These are phyloP conservation scores for Saccharum hybrid DNA, from an alignment of 202 grass and related monocot genomes.

Conservation along the genomic window DNA sequence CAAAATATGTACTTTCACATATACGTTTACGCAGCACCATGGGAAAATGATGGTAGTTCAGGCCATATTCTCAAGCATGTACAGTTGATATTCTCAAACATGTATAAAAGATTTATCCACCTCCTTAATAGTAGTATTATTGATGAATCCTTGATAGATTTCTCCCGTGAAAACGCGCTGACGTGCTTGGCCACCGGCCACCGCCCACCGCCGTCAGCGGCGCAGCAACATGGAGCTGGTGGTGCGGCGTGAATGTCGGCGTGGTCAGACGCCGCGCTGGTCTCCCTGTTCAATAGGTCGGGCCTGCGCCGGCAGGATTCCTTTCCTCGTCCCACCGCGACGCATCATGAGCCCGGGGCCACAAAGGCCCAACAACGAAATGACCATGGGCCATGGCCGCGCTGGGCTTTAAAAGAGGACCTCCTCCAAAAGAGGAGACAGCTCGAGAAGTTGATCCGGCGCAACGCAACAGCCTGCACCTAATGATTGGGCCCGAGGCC, in stretches of 20 bases:
- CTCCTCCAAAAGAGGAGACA: too few relatives aligned
- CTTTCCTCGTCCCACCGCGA: not conserved
- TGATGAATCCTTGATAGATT: not conserved
- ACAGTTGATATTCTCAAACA: constrained; percentile 29
- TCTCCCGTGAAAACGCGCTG: not conserved
- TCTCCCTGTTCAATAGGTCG: not conserved
- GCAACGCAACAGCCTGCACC: too few relatives aligned
- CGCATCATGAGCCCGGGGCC: not conserved
- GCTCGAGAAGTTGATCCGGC: too few relatives aligned
- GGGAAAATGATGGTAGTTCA: constrained; percentile 24
- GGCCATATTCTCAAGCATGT: constrained; percentile 38
- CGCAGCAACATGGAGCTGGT: not conserved
- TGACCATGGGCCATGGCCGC: not conserved
- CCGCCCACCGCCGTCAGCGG: not conserved
- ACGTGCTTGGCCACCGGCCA: not conserved
- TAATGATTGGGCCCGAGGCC: too few relatives aligned
- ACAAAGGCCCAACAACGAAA: not conserved
- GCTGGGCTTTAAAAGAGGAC: too few relatives aligned
- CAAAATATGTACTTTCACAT: constrained; percentile 13
- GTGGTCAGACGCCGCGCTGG: not conserved
- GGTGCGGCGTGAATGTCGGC: not conserved
- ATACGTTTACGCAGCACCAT: constrained; percentile 28
- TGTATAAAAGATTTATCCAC: constrained; percentile 12
- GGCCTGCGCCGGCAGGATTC: not conserved
- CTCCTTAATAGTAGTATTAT: not conserved